These are phyloP conservation scores for Thermomucor indicae-seudaticae DNA, from an alignment of 371 early-diverging fungal species.

Conservation along the genomic window DNA sequence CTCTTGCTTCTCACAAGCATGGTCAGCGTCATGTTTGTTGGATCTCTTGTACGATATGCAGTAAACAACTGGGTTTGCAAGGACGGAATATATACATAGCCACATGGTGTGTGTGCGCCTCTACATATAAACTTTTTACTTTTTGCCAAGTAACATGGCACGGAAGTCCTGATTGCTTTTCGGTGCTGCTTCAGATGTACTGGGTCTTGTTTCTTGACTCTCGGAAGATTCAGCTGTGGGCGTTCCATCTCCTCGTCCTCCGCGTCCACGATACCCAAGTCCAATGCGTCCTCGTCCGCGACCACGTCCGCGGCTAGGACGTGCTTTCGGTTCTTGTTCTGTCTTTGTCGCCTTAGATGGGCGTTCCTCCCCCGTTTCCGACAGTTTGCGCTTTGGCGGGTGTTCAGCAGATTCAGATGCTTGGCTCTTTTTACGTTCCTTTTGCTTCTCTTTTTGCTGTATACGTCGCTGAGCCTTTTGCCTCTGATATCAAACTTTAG, in stretches of 20 bases:
- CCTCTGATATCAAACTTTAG: neutral
- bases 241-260: too few species aligned
- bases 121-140: conserved; percentile 16
- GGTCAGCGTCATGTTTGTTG: conserved; percentile 82
- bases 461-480: neutral
- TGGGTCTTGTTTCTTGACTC: conserved; percentile 1
- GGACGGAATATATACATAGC: too few species aligned
- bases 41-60: conserved; percentile 46
- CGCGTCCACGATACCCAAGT: neutral
- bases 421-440: conserved; percentile 26
- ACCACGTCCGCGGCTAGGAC: conserved; percentile 3
- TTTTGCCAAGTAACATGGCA: conserved; percentile 29
- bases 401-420: conserved; percentile 4
- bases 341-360: neutral
- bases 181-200: neutral
- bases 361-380: neutral
- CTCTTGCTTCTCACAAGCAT: conserved; percentile 93
- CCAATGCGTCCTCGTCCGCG: neutral
- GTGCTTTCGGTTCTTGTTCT: neutral
- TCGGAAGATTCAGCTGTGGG: neutral
- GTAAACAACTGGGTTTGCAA: too few species aligned
- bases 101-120: too few species aligned
- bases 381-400: neutral
- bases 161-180: conserved; percentile 39
- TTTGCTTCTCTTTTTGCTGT: too few species aligned